These are phyloP conservation scores for Aspergillus fischeri DNA, from an alignment of 2,329 filamentous ascomycete species.

Conservation along the genomic window DNA sequence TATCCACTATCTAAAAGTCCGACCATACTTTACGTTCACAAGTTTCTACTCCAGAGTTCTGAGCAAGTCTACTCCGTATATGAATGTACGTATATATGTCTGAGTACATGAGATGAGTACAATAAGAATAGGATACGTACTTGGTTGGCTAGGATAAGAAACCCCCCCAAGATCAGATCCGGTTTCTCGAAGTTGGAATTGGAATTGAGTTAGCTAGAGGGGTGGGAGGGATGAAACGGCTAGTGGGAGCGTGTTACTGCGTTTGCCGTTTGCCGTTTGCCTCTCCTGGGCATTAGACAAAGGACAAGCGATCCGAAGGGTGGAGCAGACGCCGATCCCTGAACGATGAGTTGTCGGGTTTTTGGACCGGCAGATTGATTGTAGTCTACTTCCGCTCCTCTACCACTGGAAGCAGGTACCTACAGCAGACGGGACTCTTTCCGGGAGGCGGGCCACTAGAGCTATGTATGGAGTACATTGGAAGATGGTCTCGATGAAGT, in stretches of 20 bases:
- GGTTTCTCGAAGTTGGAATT: not conserved
- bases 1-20: not conserved
- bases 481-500: not conserved
- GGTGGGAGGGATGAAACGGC: too few species aligned
- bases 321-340: conserved; percentile 2
- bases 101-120: too few species aligned
- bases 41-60: too few species aligned
- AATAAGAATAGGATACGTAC: too few species aligned
- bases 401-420: too few species aligned
- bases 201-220: not conserved
- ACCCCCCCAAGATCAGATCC: too few species aligned
- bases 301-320: not conserved
- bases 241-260: too few species aligned
- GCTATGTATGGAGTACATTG: not conserved
- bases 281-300: not conserved
- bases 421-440: not conserved
- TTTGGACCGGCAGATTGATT: conserved; percentile 1
- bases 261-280: too few species aligned
- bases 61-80: too few species aligned
- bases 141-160: too few species aligned
- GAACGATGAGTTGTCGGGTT: conserved; percentile 4
- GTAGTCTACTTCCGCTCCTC: not conserved
- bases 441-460: not conserved
- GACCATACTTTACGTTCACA: not conserved
- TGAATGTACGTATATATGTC: too few species aligned